Base-by-base conservation (phyloP, 2,329 filamentous ascomycete species). In the Aspergillus sp. region DNA sequence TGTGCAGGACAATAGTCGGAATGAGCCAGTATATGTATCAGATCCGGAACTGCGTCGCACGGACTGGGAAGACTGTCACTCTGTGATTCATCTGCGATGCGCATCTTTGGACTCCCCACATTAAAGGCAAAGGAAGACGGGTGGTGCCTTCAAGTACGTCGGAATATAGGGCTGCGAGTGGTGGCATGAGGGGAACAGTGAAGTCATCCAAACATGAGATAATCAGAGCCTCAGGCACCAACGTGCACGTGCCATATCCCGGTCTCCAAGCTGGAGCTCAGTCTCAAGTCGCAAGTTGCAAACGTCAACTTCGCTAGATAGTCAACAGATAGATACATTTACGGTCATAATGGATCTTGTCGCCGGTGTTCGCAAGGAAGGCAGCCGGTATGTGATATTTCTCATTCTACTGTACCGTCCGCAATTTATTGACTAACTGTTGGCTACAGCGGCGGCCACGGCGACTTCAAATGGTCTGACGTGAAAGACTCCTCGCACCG, bases 391-490 rank as follows among this genome's bases (percentile, higher is more conserved):
- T 66, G 75, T 37, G 35, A 12, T 55, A 3, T 15, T 4, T 9
- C 39, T 2, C 4, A 8, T 52, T 14, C 19, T 35, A 31, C 2
- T n/a, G 50, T 8, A 33, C 11, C 40, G 3, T 15, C 7, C 33
- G 41, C 12, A 3, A 31, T 6, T 55, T 19, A 25, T 37, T 49
- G 57, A 43, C 57, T 63, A 59, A 65, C 43, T 50, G 14, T 43
- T 56, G 50, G 21, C 46, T 52, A 39, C 60, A 84, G 95, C 65
- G 95, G 95, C 70, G 95, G 95, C 60, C 84, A 82, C 71, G 90
- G 90, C 76, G 92, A 97, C 75, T 99, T 99, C 80, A 93, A 88
- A 77, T 98, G 95, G 95, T 90, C 93, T 64, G 92, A 97, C 66
- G 93, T 99, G 70, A 89, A 93, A 73, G 87, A 82, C 64, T 96